Evolutionary conservation across 106 monocot genomes (phyloP), one percentile per base, ranked within the genome.

Genomic region (Narthecium ossifragum): DNA sequence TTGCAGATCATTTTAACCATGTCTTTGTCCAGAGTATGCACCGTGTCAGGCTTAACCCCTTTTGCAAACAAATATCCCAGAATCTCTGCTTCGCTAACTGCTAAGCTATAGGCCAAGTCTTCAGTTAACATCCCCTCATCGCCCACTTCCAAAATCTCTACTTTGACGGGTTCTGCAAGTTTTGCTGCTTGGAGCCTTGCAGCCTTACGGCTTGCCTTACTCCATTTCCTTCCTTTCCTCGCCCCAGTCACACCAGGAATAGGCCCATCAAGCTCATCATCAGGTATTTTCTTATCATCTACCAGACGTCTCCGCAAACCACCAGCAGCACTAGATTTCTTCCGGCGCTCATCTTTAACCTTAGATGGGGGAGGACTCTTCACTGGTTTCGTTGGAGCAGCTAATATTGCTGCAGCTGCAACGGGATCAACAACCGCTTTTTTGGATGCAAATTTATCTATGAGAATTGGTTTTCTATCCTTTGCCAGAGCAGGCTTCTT

Each of bases 1-100:
- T 77, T 82, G 59, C 98, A 98, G 53, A 98, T 80, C 87, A 98
- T 90, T 79, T 91, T 91, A 38, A 98, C 98, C 81, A 91, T 71
- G 53, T 91, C 87, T 51, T 84, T 86, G 34, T 77, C 79, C 73
- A 98, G 64, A 6, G 67, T 76, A 13, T 79, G 78, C 22, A 77
- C 86, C 6, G 53, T 50, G 31, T 87, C 84, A 37, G 79, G 70
- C 65, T 70, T 86, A 46, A 87, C 74, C 13, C 91, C 91, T 68
- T 78, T 90, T 25, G 71, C 28, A 65, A 72, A 90, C 55, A 98
- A 58, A 59, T 64, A 86, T 4, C 62, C 48, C n/a, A 87, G 37
- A 57, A 98, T 80, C 25, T 98, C 96, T 25, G 75, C 59, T 62
- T 81, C 90, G 20, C 53, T 56, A 25, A 98, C 53, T 24, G 98